These are phyloP conservation scores for Orbilia oligospora DNA, from an alignment of 2,329 filamentous ascomycete genomes.

Conservation along the genomic window DNA sequence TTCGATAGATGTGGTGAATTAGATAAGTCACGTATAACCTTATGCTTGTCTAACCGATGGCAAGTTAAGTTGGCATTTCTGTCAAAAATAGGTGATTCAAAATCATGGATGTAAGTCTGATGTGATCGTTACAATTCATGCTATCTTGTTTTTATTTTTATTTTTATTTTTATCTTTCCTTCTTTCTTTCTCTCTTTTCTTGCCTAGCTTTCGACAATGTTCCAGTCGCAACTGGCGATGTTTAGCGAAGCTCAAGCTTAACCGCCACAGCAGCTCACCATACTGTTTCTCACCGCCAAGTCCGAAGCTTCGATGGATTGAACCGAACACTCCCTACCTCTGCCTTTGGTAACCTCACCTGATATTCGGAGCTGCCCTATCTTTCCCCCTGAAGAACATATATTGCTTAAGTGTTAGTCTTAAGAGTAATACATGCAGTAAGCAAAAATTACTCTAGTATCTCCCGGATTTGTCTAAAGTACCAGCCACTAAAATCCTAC, in stretches of 20 bases:
- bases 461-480: constrained; percentile 50
- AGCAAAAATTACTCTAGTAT: constrained; percentile 19
- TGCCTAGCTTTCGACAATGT: constrained; percentile 1
- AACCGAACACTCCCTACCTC: constrained; percentile 7
- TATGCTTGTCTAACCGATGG: constrained; percentile 11
- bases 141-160: neutral
- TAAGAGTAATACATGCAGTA: constrained; percentile 36
- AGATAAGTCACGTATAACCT: constrained; percentile 27
- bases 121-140: constrained; percentile 29
- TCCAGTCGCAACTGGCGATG: constrained; percentile 22
- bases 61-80: neutral
- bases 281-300: constrained; percentile 21
- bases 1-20: constrained; percentile 31
- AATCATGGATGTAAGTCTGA: constrained; percentile 26
- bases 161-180: too few species aligned
- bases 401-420: neutral
- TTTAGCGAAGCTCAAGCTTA: constrained; percentile 17
- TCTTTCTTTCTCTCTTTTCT: too few species aligned
- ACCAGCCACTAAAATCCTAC: constrained; percentile 34
- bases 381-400: neutral
- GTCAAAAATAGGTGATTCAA: constrained; percentile 30
- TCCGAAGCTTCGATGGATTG: constrained; percentile 15
- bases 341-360: constrained; percentile 11
- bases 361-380: constrained; percentile 20
- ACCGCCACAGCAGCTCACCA: constrained; percentile 3